Base-by-base conservation (phyloP, 805 yeast genomes). In the Teunomyces lycoperdinae region DNA sequence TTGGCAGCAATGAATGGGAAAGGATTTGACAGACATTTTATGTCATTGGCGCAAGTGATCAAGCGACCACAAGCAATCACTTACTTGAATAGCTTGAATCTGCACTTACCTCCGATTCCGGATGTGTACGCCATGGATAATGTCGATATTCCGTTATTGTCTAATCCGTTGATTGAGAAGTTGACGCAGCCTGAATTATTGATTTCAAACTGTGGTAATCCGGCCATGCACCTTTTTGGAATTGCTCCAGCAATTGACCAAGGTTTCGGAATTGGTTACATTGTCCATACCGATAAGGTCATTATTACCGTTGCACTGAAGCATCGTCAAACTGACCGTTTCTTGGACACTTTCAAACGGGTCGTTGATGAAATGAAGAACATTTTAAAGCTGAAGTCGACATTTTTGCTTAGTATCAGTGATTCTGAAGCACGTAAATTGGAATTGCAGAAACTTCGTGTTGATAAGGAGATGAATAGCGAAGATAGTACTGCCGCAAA, bases 191-290 rank as follows among this genome's bases (percentile, higher is more conserved):
- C 77, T 0, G 77, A 71, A 46, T 51, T 73, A 26, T 61, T 73
- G 44, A 62, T 62, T 4, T 83, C 91, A 13, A 90, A 90, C 66
- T 90, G 97, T 70, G 97, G 97, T 33, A 90, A 90, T 63, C 96
- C 96, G 5, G 86, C 96, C 1, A 73, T 90, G 48, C 83, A 86
- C 52, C 74, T 85, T 43, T 90, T 90, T 71, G 97, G 97, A 0
- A 90, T 90, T 60, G 95, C 96, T 3, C 97, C 97, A 2, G 91
- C 89, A 1, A 76, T 86, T 10, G 85, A 89, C 42, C 91, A 88
- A 60, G 97, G 97, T 2, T 89, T 85, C 65, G 97, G 97, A n/a
- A 78, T 90, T 32, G 96, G 96, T 4, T 90, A 90, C 63, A 88
- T 90, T 55, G 85, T 90, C 56, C 89, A 91, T 64, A 80, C 75